Conservation (phyloP, 164 flowering plant species). For the Aristolochia fimbriata region DNA sequence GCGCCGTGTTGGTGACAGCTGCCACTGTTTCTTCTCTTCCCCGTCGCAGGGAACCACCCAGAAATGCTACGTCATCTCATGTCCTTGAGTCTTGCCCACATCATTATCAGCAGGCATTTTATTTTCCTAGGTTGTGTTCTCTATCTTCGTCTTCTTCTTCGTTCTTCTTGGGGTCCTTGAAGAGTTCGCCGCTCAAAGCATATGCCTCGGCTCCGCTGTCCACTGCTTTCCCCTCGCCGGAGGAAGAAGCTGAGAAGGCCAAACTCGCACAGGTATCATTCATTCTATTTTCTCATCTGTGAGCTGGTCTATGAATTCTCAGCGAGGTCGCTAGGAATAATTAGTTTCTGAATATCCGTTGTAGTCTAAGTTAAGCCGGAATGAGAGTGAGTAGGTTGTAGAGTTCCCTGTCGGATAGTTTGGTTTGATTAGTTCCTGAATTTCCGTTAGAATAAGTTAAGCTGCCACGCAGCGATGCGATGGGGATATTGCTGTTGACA, state of each 20-base stretch:
- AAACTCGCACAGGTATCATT: constrained; percentile 73
- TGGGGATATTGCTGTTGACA: no score
- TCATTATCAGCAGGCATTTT: no score
- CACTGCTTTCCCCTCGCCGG: constrained; percentile 20
- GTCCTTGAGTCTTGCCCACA: no score
- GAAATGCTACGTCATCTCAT: no score
- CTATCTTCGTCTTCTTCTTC: no score
- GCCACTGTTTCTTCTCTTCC: no score
- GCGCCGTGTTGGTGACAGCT: no score
- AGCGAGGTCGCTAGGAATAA: no score
- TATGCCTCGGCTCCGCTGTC: constrained; percentile 32
- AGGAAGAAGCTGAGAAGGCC: constrained; percentile 52
- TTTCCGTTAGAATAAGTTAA: background rate
- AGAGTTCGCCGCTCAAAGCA: background rate
- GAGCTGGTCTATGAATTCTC: background rate
- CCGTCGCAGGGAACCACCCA: no score
- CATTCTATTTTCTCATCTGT: background rate
- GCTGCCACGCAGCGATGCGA: no score
- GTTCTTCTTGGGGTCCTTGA: no score
- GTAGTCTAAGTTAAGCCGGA: background rate
- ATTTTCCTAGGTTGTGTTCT: no score
- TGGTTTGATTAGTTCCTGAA: background rate
- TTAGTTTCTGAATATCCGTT: background rate
- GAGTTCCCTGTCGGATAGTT: background rate
- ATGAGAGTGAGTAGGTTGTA: background rate